Base-by-base conservation (phyloP, 331 rosid genomes). In the Quercus phellos region DNA sequence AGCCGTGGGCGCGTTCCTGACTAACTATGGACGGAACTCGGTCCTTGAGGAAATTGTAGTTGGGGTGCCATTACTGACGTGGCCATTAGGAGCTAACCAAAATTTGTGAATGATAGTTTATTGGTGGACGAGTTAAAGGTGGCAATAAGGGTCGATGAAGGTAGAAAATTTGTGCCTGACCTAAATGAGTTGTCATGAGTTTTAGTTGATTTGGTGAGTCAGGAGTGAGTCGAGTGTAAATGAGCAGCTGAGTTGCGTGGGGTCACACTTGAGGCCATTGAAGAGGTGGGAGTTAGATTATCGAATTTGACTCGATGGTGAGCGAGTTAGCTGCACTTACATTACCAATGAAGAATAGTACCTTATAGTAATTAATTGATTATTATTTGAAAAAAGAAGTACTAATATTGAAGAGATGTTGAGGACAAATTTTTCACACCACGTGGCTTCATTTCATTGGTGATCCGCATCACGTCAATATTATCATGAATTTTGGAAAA, bases 21-120 rank as follows among this genome's bases (percentile, higher is more conserved):
- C 81, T 34, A 92, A 90, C 77, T 88, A 92, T 54, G 90, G 90
- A 26, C 88, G 90, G 94, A 90, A 88, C 84, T 90, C 89, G 68
- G 84, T 75, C 18, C 13, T 88, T 10, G 92, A 90, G 30, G 26
- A 24, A 21, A 69, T 88, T 10, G 55, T 70, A 22, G 79, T 78
- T 0, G 89, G 86, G 26, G 86, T 88, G 19, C 51, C 84, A 6
- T 12, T 84, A 81, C 58, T 90, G 30, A 75, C 87, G 2, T 90
- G 92, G 26, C 92, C 94, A 0, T 72, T 84, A 79, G 54, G 82
- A 0, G 90, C 94, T 0, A 89, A 90, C 68, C 91, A 90, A 13
- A 90, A 13, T 88, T 69, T 13, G 26, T 59, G 32, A 51, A 88
- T 13, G 88, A 88, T 2, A 83, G 80, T 27, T 42, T 90, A 35